These are phyloP conservation scores for Astragalus glycyphyllos DNA, from an alignment of 306 rosid species.

Conservation along the genomic window DNA sequence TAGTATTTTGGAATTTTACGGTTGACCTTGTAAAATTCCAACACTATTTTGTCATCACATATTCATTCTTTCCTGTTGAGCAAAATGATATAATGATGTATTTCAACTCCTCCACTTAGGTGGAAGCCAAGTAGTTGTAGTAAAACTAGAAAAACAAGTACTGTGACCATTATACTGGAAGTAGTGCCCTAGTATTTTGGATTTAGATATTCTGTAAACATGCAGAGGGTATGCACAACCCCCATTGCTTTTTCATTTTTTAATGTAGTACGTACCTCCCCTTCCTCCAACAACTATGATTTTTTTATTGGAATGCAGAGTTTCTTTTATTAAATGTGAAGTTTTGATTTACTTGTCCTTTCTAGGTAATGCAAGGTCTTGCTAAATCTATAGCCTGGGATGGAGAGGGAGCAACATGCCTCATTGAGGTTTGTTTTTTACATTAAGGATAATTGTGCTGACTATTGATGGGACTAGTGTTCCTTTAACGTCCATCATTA, in stretches of 20 bases:
- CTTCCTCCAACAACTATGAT: not conserved
- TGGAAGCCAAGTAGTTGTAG: too few species aligned
- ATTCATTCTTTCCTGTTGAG: too few species aligned
- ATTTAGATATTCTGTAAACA: too few species aligned
- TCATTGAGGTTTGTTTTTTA: conserved; percentile 74
- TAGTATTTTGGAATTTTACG: too few species aligned
- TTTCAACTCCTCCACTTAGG: too few species aligned
- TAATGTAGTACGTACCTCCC: not conserved
- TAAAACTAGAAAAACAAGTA: too few species aligned
- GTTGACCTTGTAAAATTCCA: too few species aligned
- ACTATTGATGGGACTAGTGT: conserved; percentile 15
- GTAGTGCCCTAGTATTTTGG: too few species aligned
- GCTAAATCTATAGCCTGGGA: conserved; percentile 98
- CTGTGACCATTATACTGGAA: too few species aligned
- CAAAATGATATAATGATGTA: too few species aligned
- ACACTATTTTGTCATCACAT: too few species aligned
- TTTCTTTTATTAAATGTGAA: not conserved
- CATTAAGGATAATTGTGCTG: conserved; percentile 36
- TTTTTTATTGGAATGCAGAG: conserved; percentile 9
- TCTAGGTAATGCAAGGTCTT: conserved; percentile 97
- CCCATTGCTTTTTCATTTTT: conserved; percentile 3
- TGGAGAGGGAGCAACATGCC: conserved; percentile 99
- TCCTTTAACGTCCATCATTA: conserved; percentile 17
- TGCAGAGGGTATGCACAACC: too few species aligned
- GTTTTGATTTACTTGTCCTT: conserved; percentile 29